Evolutionary conservation across 768 basidiomycete species (phyloP), one percentile per base, ranked within the genome.

Genomic region (Suillus clintonianus): DNA sequence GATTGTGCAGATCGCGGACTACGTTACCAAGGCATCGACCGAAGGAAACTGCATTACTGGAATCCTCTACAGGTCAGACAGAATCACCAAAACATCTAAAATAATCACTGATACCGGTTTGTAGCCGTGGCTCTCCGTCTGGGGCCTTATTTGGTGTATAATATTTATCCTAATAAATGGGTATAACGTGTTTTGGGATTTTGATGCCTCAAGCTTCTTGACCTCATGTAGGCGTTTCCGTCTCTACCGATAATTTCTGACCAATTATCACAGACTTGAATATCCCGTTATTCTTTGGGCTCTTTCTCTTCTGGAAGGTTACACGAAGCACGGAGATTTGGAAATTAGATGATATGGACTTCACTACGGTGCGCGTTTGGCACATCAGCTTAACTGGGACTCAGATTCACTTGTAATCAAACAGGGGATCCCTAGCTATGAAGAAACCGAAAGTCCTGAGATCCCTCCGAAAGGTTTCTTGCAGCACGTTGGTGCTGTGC

Each of bases 261-360:
- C 22, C 39, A 19, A 7, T 17, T 24, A 24, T 45, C 32, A 74
- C 69, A 82, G 74, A 78, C 81, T 50, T 73, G 61, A 72, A 69
- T 61, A 67, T 73, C 54, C 64, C 65, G 17, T 47, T 73, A 50
- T 41, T 66, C 54, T 6, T 65, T n/a, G 56, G 67, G 61, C 67
- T 73, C 36, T 71, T 64, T 62, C 13, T 67, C 19, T 68, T 67
- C 36, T 74, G 67, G 70, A 72, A 74, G 54, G 3, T 67, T n/a
- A 34, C 22, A 32, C 69, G 63, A 60, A 56, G 43, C 56, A 66
- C 72, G 14, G 39, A 22, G 47, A 9, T 78, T 42, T 89, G 88
- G 88, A 82, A 81, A 62, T 79, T 84, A 1, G 61, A 79, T 30
- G 86, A 90, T 70, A 91, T 89, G 88, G 89, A 90, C 72, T 87